These are phyloP conservation scores for Copromyces sp. DNA, from an alignment of 495 filamentous ascomycete genomes.

Conservation along the genomic window DNA sequence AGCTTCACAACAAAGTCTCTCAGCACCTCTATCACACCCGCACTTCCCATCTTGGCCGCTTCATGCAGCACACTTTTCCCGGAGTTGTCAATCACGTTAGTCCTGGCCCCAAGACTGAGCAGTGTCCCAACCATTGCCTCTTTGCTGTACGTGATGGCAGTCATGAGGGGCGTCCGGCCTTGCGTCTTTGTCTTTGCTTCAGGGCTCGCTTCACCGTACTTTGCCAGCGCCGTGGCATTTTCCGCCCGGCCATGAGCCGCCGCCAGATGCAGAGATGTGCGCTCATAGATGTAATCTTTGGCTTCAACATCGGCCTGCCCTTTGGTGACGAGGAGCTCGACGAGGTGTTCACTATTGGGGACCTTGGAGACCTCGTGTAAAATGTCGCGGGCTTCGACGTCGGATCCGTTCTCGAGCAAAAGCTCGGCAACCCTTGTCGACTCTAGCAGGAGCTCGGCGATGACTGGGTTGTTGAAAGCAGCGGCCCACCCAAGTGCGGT, in stretches of 20 bases:
- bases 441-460: background rate
- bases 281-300: background rate
- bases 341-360: background rate
- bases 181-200: background rate
- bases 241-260: background rate
- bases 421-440: background rate
- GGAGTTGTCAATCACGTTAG: background rate
- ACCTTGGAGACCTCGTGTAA: background rate
- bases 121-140: background rate
- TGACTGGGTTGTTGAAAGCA: background rate
- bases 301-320: background rate
- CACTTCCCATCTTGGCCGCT: background rate
- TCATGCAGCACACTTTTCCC: background rate
- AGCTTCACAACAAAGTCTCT: background rate
- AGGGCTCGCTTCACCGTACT: background rate
- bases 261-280: background rate
- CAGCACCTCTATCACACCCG: background rate
- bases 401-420: background rate
- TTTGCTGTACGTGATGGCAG: background rate
- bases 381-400: background rate
- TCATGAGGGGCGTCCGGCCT: background rate
- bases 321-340: background rate
- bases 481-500: background rate
- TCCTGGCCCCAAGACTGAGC: background rate
- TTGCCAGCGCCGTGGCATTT: background rate